These are phyloP conservation scores for Cystobasidium ongulense DNA, from an alignment of 768 basidiomycete genomes.

Conservation along the genomic window DNA sequence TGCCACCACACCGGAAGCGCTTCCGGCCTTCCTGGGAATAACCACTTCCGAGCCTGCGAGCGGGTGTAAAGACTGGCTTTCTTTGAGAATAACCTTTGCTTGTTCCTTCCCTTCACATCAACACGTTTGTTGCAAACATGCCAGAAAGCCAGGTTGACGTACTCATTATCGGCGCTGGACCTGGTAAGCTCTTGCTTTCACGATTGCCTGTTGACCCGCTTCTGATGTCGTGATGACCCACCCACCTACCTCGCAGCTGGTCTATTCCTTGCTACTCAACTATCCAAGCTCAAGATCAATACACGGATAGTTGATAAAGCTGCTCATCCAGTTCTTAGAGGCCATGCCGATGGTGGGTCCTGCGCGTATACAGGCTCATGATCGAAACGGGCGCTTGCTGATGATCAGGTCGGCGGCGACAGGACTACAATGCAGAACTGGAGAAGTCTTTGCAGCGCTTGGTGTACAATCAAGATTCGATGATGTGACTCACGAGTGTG, in stretches of 20 bases:
- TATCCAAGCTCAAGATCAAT: constrained; percentile 33
- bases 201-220: neutral
- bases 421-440: constrained; percentile 29
- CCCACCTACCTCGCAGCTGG: constrained; percentile 3
- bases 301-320: constrained; percentile 33
- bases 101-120: neutral
- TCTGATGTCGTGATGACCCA: neutral
- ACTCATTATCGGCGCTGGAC: constrained; percentile 35
- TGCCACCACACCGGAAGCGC: neutral
- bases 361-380: neutral
- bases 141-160: constrained; percentile 31
- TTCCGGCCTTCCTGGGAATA: neutral
- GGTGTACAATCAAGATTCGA: constrained; percentile 28
- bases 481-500: constrained; percentile 25
- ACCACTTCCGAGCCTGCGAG: neutral
- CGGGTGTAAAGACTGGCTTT: neutral
- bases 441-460: constrained; percentile 35
- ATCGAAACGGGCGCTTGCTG: constrained; percentile 1
- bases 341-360: constrained; percentile 17
- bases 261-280: constrained; percentile 36
- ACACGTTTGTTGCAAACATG: neutral
- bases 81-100: neutral
- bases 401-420: neutral
- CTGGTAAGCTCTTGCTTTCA: constrained; percentile 15
- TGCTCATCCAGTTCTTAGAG: constrained; percentile 10